These are phyloP conservation scores for Bidens hawaiensis DNA, from an alignment of 140 eudicot genomes.

Conservation along the genomic window DNA sequence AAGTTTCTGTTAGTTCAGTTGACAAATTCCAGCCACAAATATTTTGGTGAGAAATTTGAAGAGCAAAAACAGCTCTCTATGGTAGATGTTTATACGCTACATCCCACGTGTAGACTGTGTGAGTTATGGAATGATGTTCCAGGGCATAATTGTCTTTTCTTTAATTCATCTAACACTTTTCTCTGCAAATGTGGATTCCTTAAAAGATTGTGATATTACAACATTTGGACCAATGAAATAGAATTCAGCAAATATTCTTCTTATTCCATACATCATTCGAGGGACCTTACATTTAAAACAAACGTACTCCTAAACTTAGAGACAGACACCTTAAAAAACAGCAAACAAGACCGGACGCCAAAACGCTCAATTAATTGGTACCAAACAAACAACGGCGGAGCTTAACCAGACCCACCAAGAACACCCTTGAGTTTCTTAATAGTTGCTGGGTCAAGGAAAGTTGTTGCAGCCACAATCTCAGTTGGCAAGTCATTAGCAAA, in stretches of 20 bases:
- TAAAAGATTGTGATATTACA: no score
- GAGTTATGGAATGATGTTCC: no score
- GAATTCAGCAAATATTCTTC: not conserved
- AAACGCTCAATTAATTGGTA: slow-evolving; percentile 22
- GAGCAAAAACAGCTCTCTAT: no score
- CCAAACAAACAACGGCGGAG: slow-evolving; percentile 18
- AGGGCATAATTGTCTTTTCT: no score
- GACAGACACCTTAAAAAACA: not conserved
- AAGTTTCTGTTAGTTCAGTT: no score
- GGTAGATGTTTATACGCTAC: no score
- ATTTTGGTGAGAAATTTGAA: no score
- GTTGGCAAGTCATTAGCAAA: slow-evolving; percentile 77
- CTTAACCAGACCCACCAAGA: slow-evolving; percentile 69
- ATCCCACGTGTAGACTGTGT: no score
- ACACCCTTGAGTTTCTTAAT: slow-evolving; percentile 88
- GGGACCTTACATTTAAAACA: slow-evolving; percentile 16
- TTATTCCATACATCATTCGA: slow-evolving; percentile 19
- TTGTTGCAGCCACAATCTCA: slow-evolving; percentile 52
- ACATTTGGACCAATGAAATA: no score
- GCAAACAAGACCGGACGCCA: slow-evolving; percentile 13
- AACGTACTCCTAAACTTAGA: slow-evolving; percentile 25
- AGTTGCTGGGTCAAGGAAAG: slow-evolving; percentile 58
- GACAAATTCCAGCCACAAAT: no score
- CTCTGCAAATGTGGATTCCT: no score
- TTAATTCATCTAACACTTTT: no score